Percentiles rank a stretch among this genome's conserved stretches.
Conservation (phyloP, 2,329 filamentous ascomycete genomes). For the Diaporthe velutina region DNA sequence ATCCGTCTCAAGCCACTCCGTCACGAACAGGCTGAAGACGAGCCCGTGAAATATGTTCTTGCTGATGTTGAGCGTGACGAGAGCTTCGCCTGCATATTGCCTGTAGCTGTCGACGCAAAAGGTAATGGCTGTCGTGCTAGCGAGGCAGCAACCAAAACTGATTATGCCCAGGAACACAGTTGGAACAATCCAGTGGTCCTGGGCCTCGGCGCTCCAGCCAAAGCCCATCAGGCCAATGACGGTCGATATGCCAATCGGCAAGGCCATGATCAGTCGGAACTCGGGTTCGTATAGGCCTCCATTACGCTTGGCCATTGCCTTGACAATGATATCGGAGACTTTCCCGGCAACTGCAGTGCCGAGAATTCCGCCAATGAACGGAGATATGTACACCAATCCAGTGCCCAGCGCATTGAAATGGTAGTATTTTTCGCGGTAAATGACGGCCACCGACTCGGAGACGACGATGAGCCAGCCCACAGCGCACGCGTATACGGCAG, state of each 20-base stretch:
- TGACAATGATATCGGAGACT: constrained; percentile 87
- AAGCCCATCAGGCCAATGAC: constrained; percentile 93
- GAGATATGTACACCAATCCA: constrained; percentile 89
- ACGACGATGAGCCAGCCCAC: constrained; percentile 97
- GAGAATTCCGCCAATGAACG: constrained; percentile 88
- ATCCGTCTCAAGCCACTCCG: constrained; percentile 81
- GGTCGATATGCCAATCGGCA: constrained; percentile 83
- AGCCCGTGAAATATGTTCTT: constrained; percentile 96
- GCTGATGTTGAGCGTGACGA: constrained; percentile 93
- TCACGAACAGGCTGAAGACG: constrained; percentile 90
- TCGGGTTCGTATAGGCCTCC: constrained; percentile 97
- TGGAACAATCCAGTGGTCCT: constrained; percentile 88
- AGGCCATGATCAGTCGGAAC: constrained; percentile 89
- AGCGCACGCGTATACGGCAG: constrained; percentile 86
- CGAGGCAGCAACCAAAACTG: constrained; percentile 91
- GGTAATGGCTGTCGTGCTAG: constrained; percentile 91
- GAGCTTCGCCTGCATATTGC: constrained; percentile 91
- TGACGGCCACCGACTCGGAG: constrained; percentile 85
- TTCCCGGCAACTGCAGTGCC: constrained; percentile 94
- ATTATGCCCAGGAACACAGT: constrained; percentile 94
- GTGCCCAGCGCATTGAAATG: constrained; percentile 85
- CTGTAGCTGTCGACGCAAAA: constrained; percentile 95
- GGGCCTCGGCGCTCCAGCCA: constrained; percentile 87
- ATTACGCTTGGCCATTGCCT: constrained; percentile 84
- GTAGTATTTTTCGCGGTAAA: constrained; percentile 82